Conservation (phyloP, 73 alveolate species). For the Breviolum minutum region DNA sequence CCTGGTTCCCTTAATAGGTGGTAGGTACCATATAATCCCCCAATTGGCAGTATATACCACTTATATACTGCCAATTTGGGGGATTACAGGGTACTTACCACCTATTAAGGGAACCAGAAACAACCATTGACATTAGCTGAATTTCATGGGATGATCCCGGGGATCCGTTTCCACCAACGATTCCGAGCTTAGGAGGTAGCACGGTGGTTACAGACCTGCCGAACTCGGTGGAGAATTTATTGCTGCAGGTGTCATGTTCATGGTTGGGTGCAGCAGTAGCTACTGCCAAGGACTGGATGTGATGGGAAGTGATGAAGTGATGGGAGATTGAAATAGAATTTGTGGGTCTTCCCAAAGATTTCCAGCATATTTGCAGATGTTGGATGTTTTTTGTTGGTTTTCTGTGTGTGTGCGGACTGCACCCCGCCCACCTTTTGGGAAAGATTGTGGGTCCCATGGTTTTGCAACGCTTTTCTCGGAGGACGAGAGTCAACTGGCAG, state of each 20-base stretch:
- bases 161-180: background rate
- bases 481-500: constrained; percentile 54
- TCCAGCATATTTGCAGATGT: too few relatives aligned
- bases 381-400: background rate
- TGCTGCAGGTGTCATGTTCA: constrained; percentile 82
- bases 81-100: too few relatives aligned
- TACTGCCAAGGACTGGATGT: constrained; percentile 55
- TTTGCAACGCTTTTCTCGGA: background rate
- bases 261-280: constrained; percentile 72
- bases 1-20: too few relatives aligned
- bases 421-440: background rate
- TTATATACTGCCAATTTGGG: too few relatives aligned
- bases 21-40: too few relatives aligned
- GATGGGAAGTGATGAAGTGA: background rate
- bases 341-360: too few relatives aligned
- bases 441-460: background rate
- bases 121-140: too few relatives aligned
- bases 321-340: background rate
- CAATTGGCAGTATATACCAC: too few relatives aligned
- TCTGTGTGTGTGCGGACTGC: background rate
- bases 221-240: constrained; percentile 62
- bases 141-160: too few relatives aligned
- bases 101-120: too few relatives aligned
- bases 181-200: constrained; percentile 32
- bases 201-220: constrained; percentile 80